Base-by-base conservation (phyloP, 2,329 filamentous ascomycete genomes). In the Tolypocladium ophioglossoides region DNA sequence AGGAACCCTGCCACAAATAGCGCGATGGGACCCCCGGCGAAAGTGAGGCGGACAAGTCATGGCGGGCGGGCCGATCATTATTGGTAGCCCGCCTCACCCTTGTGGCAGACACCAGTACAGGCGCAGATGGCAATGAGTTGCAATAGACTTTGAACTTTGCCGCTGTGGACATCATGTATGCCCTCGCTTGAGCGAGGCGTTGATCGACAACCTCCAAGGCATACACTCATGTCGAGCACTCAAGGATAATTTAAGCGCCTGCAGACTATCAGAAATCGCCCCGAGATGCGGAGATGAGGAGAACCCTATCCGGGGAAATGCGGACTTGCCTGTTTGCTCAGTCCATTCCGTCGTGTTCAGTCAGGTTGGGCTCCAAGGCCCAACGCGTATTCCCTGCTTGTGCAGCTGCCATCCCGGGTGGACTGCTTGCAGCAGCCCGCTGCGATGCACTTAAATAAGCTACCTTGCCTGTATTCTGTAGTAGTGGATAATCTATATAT, bases 341-440 rank as follows among this genome's bases (percentile, higher is more conserved):
- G 30, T 38, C 22, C 27, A 40, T n/a, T 30, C 14, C 18, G 18
- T 22, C 18, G 37, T 34, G 27, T 39, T 35, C 16, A 37, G 37
- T 40, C 48, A 27, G 32, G 54, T 56, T 56, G 54, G 54, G 54
- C 54, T 51, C 49, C 37, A 32, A 49, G 39, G 49, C 54, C 54
- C 54, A 49, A 52, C 49, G 52, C 49, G 38, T 48, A 10, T 40
- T 38, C 49, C 35, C 53, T 48, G 49, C 41, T 16, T 40, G n/a
- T 49, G 53, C 53, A 52, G 49, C 48, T 39, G 49, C 49, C 24
- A 7, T 46, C 18, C 39, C 34, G 46, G 47, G 20, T 7, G 27
- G 37, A 34, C 37, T 30, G 51, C n/a, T 10, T 38, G 51, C 34
- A 37, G 38, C 22, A 37, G 40, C 30, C 34, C 20, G 51, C 39